Evolutionary conservation across 495 filamentous ascomycete genomes (phyloP), one percentile per base, ranked within the genome.

Genomic region (Xylaria grammica): DNA sequence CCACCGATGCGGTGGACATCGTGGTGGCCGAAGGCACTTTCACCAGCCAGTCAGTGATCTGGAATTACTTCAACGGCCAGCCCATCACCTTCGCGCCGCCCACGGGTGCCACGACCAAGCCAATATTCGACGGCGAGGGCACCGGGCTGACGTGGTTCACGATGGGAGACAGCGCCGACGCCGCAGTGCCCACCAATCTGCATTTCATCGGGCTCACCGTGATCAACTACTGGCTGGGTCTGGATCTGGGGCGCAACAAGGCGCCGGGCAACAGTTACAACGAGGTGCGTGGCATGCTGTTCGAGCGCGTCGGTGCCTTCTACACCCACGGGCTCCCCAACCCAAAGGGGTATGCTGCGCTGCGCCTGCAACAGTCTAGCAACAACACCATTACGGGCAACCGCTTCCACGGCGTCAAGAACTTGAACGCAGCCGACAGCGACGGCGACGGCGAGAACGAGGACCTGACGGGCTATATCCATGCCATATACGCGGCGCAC

Each of bases 341-440:
- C 17, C 11, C 58, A 4, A 61, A 51, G 24, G 58, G 58, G 2
- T 61, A 61, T 32, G 58, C 58, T 9, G 58, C 58, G 13, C 11
- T 61, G 15, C 58, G 58, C n/a, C 13, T 61, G 32, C 58, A 32
- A 13, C 45, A 30, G 32, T 61, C 58, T 8, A 61, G 45, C 32
- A 61, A 61, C 48, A 61, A 61, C 48, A 61, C 46, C 7, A 52
- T 61, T 7, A 15, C 2, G 20, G 46, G 32, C 45, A 61, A 61
- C 36, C 58, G 58, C 20, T 61, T 61, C 58, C 58, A 61, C 46
- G 58, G 58, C 22, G 58, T 61, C 32, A 61, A 61, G 32, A 61
- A 61, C 58, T 59, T 42, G 15, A 30, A 44, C 38, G 36, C 54
- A 15, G 54, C 54, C 17, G 54, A 58, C 17, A 58, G 36, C 1